Base-by-base conservation (phyloP, 495 filamentous ascomycete genomes). In the Parathielavia appendiculata region DNA sequence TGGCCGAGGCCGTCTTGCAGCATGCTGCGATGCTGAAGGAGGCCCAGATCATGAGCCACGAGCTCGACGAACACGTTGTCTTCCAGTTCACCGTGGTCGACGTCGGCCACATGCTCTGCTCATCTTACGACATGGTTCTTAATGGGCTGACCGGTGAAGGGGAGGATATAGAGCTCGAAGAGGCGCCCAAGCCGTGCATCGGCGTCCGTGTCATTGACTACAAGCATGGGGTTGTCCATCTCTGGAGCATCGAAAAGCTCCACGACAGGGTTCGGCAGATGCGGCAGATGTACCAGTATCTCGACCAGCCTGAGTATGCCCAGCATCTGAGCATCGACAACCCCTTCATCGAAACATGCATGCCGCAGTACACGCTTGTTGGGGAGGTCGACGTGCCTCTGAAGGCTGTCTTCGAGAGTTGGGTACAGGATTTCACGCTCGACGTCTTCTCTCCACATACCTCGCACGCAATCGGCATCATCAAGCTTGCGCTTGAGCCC, bases 41-140 rank as follows among this genome's bases (percentile, higher is more conserved):
- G 69, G 95, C 92, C 5, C 93, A 98, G 69, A 84, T 98, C 50
- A 92, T 98, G 88, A 97, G 95, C 73, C 90, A 96, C 58, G 90
- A 91, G 60, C 89, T 98, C 81, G 91, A 93, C 63, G 93, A 96
- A 73, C 84, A 84, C 61, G 87, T 96, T 16, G 88, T 92, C 36
- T 98, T 98, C 73, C 93, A 98, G 72, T 97, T 96, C 68, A 87
- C 90, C 17, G 83, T 97, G 56, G 83, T 97, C 30, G 91, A 95
- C 59, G 77, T 87, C 63, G 93, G 93, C 2, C 92, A 97, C 64
- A 83, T 85, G 47, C 82, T 92, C 67, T 89, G 85, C 57, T 97
- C 95, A 8, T 95, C 90, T 5, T 98, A 98, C 69, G 93, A 98
- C 71, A 86, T 97, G 63, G 91, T 97, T 5, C 76, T 98, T 40